Evolutionary conservation across 2,329 filamentous ascomycete species (phyloP), one percentile per base, ranked within the genome.

Genomic region (Aspergillus pseudotamarii): DNA sequence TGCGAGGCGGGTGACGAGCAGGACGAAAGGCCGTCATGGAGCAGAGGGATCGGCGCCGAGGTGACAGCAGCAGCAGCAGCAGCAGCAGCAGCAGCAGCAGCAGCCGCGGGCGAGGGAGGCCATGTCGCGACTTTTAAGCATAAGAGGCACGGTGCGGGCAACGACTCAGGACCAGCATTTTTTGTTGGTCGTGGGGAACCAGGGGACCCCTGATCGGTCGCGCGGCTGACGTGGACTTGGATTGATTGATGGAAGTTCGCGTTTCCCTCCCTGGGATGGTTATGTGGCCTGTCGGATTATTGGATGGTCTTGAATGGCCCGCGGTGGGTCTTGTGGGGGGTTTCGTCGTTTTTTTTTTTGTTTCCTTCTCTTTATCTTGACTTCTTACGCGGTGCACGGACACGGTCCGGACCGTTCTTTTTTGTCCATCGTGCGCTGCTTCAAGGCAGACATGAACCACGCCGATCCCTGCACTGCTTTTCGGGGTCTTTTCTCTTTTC

Each of bases 21-120:
- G 32, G 32, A 32, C 41, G 50, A 34, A 60, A 55, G 58, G 51
- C 48, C 16, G 34, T 55, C 48, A 55, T 60, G 36, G 51, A 30
- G 50, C 10, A 26, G 21, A 53, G 58, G 34, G 21, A 45, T 43
- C 28, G 51, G 32, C n/a, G 5, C 11, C 26, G 5, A 10, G 28
- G 21, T 1, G 19, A 14, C 16, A 10, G 8, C 43, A 9, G 19
- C 36, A 38, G 36, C 36, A 38, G 36, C 38, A 9, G 19, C 30
- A 26, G 26, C 14, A 10, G 19, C 41, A n/a, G 38, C 36, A 38
- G 38, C 38, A n/a, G 38, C 41, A 11, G 10, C n/a, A n/a, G n/a
- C n/a, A n/a, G n/a, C n/a, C n/a, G n/a, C 34, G 16, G 21, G 45
- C 11, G 21, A 48, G 12, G 23, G 48, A 32, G 28, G 48, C 19